These are phyloP conservation scores for Phragmites australis DNA, from an alignment of 176 grass and related monocot genomes.

Conservation along the genomic window DNA sequence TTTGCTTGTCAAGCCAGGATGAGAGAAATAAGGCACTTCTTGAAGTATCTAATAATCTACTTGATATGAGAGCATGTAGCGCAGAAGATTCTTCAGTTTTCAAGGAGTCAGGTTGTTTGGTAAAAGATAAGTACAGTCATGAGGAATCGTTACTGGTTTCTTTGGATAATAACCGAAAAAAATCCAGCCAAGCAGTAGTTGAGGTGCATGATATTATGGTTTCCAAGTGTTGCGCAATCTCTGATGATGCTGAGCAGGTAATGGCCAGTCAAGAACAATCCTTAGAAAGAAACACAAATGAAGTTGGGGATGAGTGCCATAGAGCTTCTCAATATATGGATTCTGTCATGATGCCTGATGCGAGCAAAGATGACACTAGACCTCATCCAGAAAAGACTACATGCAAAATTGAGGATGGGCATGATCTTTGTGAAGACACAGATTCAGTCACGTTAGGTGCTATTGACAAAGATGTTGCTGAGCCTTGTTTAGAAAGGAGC, in stretches of 20 bases:
- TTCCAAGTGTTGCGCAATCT: background rate
- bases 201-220: conserved; percentile 22
- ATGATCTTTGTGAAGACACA: background rate
- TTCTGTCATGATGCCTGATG: conserved; percentile 36
- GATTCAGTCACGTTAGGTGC: background rate
- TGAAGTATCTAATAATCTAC: conserved; percentile 22
- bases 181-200: conserved; percentile 16
- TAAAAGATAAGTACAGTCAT: conserved; percentile 22
- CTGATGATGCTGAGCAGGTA: background rate
- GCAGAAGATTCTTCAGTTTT: conserved; percentile 19
- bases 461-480: conserved; percentile 26
- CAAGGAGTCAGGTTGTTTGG: conserved; percentile 10
- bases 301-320: conserved; percentile 31
- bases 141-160: conserved; percentile 14
- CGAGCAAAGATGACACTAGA: conserved; percentile 24
- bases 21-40: conserved; percentile 26
- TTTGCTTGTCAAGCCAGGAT: conserved; percentile 37
- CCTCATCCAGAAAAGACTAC: conserved; percentile 20
- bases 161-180: conserved; percentile 28
- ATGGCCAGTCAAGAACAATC: conserved; percentile 6
- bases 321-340: conserved; percentile 26
- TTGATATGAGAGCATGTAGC: conserved; percentile 10
- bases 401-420: background rate
- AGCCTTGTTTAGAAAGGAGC: background rate
- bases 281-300: conserved; percentile 19